Base-by-base conservation (phyloP, 306 rosid species). In the Quercus glauca region DNA sequence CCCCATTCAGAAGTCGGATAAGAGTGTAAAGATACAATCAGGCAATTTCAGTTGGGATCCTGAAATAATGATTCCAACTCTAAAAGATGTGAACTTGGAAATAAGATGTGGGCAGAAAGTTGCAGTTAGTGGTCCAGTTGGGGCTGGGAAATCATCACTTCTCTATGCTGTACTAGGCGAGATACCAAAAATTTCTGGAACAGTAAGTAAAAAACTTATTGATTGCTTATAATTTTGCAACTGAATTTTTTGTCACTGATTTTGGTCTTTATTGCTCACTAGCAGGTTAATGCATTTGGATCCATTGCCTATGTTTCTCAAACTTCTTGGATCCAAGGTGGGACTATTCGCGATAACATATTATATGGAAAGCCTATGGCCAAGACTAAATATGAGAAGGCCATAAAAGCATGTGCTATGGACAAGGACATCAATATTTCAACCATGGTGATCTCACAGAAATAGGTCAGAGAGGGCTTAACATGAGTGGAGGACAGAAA, bases 401-500 rank as follows among this genome's bases (percentile, higher is more conserved):
- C 86, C 55, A 85, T 89, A 49, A 84, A 72, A 71, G 78, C 84
- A 1, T 89, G 91, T 77, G 89, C 93, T n/a, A 71, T 89, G 59
- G 89, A 81, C 52, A 82, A 85, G 71, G 93, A 85, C 67, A 81
- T 87, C 2, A 75, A 53, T 57, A 75, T 68, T 87, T 89, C 78
- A 74, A 75, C 33, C 86, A 89, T 20, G 91, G 93, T 37, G 91
- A 87, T 74, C 89, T 87, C 56, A 87, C 91, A 18, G 91, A 87
- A 78, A 89, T 89, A 64, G 93, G 93, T 18, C 88, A 89, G 82
- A 79, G 89, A 86, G 91, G 93, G 55, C 61, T 87, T 69, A 89
- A 89, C 84, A 52, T 89, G 90, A 89, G 92, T 70, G 92, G 90
- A 56, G 92, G 90, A 20, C 92, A 89, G 77, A 89, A 86, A 73